Conservation (phyloP, 2,329 filamentous ascomycete species). For the Hymenoscyphus linearis region DNA sequence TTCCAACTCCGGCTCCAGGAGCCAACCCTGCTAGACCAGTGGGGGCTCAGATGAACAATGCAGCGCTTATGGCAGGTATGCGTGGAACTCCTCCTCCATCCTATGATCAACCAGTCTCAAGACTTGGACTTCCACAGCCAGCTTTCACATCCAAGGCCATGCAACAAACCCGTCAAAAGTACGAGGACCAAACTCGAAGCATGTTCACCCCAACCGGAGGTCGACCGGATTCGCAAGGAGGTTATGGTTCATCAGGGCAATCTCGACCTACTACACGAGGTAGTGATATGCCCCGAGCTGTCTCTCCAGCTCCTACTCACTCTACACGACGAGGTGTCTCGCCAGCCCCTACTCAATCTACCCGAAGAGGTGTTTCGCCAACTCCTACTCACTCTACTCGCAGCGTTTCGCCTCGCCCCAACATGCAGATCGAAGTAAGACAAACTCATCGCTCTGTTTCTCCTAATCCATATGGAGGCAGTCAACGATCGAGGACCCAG, state of each 20-base stretch:
- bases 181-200: conserved; percentile 73
- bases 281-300: conserved; percentile 51
- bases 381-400: conserved; percentile 48
- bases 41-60: conserved; percentile 35
- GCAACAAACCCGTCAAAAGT: conserved; percentile 91
- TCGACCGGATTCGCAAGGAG: conserved; percentile 29
- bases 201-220: conserved; percentile 53
- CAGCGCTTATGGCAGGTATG: conserved; percentile 49
- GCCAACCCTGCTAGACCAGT: conserved; percentile 40
- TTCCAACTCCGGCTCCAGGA: conserved; percentile 71
- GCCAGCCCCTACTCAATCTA: conserved; percentile 64
- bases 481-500: conserved; percentile 29
- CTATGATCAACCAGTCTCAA: conserved; percentile 70
- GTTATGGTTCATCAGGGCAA: conserved; percentile 27
- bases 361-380: conserved; percentile 62
- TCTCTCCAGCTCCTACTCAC: conserved; percentile 65
- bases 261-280: conserved; percentile 56
- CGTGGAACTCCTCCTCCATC: conserved; percentile 80
- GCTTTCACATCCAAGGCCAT: conserved; percentile 92
- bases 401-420: conserved; percentile 57
- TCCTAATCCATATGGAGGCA: conserved; percentile 56
- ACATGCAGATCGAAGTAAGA: conserved; percentile 43
- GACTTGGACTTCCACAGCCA: conserved; percentile 82
- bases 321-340: conserved; percentile 61
- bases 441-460: conserved; percentile 47